Percentiles rank a stretch among this genome's conserved stretches.
These are phyloP conservation scores for Pistacia vera DNA, from an alignment of 345 rosid genomes.

Conservation along the genomic window DNA sequence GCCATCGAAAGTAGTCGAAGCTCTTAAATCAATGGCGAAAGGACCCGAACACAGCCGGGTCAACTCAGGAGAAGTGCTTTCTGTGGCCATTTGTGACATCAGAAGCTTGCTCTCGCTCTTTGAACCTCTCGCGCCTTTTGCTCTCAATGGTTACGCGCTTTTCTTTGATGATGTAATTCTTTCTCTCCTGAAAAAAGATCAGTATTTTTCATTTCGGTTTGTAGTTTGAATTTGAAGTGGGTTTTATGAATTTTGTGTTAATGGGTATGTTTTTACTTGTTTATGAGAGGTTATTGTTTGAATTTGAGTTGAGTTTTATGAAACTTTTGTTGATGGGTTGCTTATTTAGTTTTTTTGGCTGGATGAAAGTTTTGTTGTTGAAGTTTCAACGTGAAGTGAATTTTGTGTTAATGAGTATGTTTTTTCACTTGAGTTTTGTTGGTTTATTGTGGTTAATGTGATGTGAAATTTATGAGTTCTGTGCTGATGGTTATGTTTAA, in stretches of 20 bases:
- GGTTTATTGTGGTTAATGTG: too few relatives aligned
- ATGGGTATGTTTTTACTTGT: neutral
- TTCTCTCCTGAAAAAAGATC: neutral
- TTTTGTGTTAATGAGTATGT: too few relatives aligned
- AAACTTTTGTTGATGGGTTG: neutral
- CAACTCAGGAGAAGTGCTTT: slow-evolving; percentile 62
- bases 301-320: too few relatives aligned
- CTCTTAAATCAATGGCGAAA: slow-evolving; percentile 55
- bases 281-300: neutral
- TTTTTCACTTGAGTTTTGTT: too few relatives aligned
- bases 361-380: too few relatives aligned
- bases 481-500: too few relatives aligned
- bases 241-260: neutral
- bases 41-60: slow-evolving; percentile 69
- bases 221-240: neutral
- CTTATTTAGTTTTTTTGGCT: neutral
- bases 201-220: neutral
- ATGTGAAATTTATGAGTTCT: too few relatives aligned
- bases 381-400: too few relatives aligned
- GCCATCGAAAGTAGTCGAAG: slow-evolving; percentile 70
- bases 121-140: slow-evolving; percentile 42
- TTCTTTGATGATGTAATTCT: slow-evolving; percentile 66
- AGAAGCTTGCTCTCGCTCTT: slow-evolving; percentile 50
- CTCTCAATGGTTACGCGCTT: slow-evolving; percentile 59
- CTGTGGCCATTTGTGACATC: slow-evolving; percentile 54